Base-by-base conservation (phyloP, 1,284 basidiomycete species). In the Exobasidium cylindrosporum region DNA sequence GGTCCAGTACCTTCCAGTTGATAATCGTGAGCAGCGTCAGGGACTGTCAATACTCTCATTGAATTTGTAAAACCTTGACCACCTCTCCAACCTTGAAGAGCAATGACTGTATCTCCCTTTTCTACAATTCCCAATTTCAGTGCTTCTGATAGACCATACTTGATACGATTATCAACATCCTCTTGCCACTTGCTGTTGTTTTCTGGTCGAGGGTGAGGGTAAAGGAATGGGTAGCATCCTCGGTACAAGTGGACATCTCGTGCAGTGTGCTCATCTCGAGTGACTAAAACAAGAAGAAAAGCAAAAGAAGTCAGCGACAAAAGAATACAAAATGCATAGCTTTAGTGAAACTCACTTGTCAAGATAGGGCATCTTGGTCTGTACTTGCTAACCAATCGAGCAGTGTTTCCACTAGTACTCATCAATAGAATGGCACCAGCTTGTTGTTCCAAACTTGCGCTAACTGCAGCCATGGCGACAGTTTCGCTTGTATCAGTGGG, bases 81-180 rank as follows among this genome's bases (percentile, higher is more conserved):
- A 58, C 92, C 92, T 83, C 95, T 94, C 95, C 95, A 99, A 55
- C 96, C 96, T 83, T 98, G 96, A 10, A 98, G 88, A 55, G 95
- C 95, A 74, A 98, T 86, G 77, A 98, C 86, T 23, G 92, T 92
- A 62, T 88, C 88, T 61, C 93, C 92, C 61, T 91, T 87, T 81
- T 88, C 87, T 83, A 98, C 88, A 80, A 99, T 87, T 70, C 90
- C 89, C 79, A 99, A 83, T 43, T 84, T 84, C 55, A 98, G 85
- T n/a, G 92, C 96, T 79, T 85, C 88, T 80, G 88, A 86, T 80
- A 98, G 85, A 69, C 94, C 96, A 78, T 88, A 97, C 60, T 81
- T 75, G 76, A 83, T 81, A 63, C 80, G 75, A 81, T 80, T 81
- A 77, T 82, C 79, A 58, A 97, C 95, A 82, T 99, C 96, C 61